Conservation (phyloP, 2,329 filamentous ascomycete species). For the Botryotinia narcissicola region DNA sequence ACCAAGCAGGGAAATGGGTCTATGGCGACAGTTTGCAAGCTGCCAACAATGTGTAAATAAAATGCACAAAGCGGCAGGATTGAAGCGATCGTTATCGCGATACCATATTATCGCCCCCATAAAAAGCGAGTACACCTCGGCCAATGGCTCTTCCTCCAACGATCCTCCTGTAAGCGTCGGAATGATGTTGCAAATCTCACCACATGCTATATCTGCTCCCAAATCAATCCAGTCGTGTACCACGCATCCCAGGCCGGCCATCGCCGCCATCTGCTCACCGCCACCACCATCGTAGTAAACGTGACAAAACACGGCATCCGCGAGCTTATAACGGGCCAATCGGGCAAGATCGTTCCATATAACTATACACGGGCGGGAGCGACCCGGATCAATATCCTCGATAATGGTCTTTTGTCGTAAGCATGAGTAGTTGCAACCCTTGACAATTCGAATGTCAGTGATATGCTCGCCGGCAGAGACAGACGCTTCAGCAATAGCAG, state of each 20-base stretch:
- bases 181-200: slow-evolving; percentile 3
- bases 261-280: neutral
- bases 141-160: neutral
- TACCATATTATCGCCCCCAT: slow-evolving; percentile 6
- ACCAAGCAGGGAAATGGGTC: slow-evolving; percentile 1
- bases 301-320: slow-evolving; percentile 5
- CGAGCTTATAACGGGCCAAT: slow-evolving; percentile 6
- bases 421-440: slow-evolving; percentile 13
- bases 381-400: neutral
- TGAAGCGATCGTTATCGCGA: slow-evolving; percentile 7
- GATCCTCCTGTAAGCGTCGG: slow-evolving; percentile 6
- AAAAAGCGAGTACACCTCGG: slow-evolving; percentile 4
- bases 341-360: slow-evolving; percentile 1
- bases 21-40: slow-evolving; percentile 9
- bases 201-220: neutral
- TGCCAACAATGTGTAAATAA: slow-evolving; percentile 6
- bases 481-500: neutral
- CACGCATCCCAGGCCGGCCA: neutral
- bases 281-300: slow-evolving; percentile 7
- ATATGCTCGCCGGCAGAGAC: neutral
- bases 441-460: neutral
- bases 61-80: neutral
- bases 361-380: neutral
- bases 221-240: slow-evolving; percentile 1
- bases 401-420: slow-evolving; percentile 3